phyloP scores from a whole-genome alignment of 2,329 filamentous ascomycete species.

The Gaeumannomyces tritici region DNA sequence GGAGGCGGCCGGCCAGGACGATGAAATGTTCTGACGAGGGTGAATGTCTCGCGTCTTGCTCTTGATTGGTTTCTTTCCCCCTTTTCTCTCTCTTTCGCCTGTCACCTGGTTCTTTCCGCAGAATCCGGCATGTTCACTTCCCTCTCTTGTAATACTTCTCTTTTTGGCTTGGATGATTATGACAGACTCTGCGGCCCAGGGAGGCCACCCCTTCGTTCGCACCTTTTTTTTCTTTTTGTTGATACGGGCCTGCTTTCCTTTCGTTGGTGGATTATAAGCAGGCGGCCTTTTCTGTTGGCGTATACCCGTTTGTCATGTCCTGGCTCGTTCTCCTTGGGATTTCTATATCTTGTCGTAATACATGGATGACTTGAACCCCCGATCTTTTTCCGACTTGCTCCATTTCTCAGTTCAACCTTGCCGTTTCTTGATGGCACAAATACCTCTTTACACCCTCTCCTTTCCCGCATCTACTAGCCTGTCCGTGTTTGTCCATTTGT shows the following conservation, averaged over 20 bases:
- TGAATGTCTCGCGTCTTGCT: neutral
- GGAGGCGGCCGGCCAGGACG: slow-evolving; percentile 28
- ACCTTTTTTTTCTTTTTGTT: no score
- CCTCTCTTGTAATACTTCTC: neutral
- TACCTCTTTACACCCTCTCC: slow-evolving; percentile 18
- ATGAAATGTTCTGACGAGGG: slow-evolving; percentile 25
- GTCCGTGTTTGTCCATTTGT: slow-evolving; percentile 52
- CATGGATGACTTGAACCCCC: neutral
- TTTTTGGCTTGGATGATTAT: neutral
- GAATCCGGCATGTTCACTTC: neutral
- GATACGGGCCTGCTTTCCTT: neutral
- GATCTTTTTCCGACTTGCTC: neutral
- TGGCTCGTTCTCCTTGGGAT: neutral
- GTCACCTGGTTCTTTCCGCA: neutral
- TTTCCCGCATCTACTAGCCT: slow-evolving; percentile 5
- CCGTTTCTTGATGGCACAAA: slow-evolving; percentile 22
- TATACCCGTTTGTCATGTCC: neutral
- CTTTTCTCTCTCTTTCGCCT: neutral
- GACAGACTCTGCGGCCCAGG: neutral
- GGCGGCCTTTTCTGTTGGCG: neutral
- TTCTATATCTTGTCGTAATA: neutral
- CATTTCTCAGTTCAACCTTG: neutral
- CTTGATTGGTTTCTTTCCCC: neutral
- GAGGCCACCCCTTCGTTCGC: no score
- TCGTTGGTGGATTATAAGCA: neutral